Evolutionary conservation across 2,329 filamentous ascomycete species (phyloP).

Genomic region (Ophiobolus disseminans): DNA sequence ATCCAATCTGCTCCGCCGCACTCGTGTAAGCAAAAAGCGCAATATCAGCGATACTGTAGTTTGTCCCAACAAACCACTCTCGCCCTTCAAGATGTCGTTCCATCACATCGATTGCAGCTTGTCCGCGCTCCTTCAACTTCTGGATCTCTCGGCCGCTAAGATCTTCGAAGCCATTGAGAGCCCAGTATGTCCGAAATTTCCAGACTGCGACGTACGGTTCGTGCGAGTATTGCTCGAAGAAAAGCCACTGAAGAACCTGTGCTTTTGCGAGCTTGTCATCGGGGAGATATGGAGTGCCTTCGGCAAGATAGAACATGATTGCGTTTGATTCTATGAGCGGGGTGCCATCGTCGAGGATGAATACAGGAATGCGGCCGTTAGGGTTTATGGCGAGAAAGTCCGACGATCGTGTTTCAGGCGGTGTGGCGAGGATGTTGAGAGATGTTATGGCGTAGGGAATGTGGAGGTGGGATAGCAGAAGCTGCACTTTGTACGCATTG

Average conservation of each 20-base stretch:
- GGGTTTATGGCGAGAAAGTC: slow-evolving; percentile 21
- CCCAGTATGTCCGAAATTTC: slow-evolving; percentile 22
- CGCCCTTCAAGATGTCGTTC: slow-evolving; percentile 19
- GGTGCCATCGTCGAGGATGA: slow-evolving; percentile 22
- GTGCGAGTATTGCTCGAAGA: slow-evolving; percentile 26
- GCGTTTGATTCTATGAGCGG: slow-evolving; percentile 23
- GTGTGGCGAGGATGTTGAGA: slow-evolving; percentile 17
- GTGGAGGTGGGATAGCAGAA: slow-evolving; percentile 19
- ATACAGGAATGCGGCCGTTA: slow-evolving; percentile 17
- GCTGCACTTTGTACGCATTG: slow-evolving; percentile 26
- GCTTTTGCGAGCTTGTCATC: slow-evolving; percentile 8
- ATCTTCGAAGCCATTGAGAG: slow-evolving; percentile 6
- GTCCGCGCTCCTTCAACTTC: slow-evolving; percentile 13
- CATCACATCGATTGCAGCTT: slow-evolving; percentile 22
- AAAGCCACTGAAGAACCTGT: slow-evolving; percentile 22
- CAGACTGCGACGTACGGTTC: slow-evolving; percentile 23
- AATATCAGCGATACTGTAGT: slow-evolving; percentile 24
- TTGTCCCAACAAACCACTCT: slow-evolving; percentile 19
- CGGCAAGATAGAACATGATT: slow-evolving; percentile 21
- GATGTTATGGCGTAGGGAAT: slow-evolving; percentile 17
- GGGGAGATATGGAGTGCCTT: slow-evolving; percentile 17
- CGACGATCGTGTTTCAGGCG: slow-evolving; percentile 13
- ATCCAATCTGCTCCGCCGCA: slow-evolving; percentile 16
- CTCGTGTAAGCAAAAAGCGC: slow-evolving; percentile 15
- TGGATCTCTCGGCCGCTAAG: slow-evolving; percentile 8